Percentiles rank a stretch among this genome's conserved stretches.
These are phyloP conservation scores for Amanita fuliginea DNA, from an alignment of 768 basidiomycete species.

Conservation along the genomic window DNA sequence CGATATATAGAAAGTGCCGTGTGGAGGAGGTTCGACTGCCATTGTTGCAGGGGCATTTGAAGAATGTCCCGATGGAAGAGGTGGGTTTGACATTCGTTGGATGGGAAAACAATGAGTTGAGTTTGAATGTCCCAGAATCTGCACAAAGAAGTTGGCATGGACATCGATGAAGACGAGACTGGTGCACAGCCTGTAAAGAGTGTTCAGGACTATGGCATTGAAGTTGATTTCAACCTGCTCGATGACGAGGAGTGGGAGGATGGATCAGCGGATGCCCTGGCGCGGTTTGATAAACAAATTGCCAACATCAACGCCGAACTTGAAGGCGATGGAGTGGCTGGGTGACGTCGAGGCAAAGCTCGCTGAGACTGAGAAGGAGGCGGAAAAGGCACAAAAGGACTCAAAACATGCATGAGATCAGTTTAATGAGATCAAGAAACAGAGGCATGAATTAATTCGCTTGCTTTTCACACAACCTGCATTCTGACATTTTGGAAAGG, in stretches of 20 bases:
- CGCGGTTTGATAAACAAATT: constrained; percentile 66
- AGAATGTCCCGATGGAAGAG: constrained; percentile 93
- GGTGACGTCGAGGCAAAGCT: constrained; percentile 82
- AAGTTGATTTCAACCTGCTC: constrained; percentile 72
- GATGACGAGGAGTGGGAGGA: constrained; percentile 69
- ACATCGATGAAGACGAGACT: constrained; percentile 82
- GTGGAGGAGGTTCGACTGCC: constrained; percentile 88
- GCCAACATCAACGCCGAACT: constrained; percentile 58
- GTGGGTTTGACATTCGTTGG: constrained; percentile 24
- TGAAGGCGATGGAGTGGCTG: constrained; percentile 89
- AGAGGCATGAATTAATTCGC: constrained; percentile 37
- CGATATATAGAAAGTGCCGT: constrained; percentile 84
- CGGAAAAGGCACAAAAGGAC: constrained; percentile 83
- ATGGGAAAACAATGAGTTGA: constrained; percentile 3
- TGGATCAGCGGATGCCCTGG: constrained; percentile 50
- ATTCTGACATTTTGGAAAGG: constrained; percentile 16
- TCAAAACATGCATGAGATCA: constrained; percentile 86
- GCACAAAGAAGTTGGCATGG: constrained; percentile 83
- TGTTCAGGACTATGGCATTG: constrained; percentile 79
- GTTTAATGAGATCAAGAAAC: constrained; percentile 79
- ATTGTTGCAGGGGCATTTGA: constrained; percentile 61
- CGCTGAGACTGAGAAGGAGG: constrained; percentile 83
- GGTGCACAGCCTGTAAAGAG: constrained; percentile 62
- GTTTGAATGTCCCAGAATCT: constrained; percentile 41
- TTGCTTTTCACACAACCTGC: background rate